Evolutionary conservation across 2,329 filamentous ascomycete genomes (phyloP).

Genomic region (Mollisiaceae sp.): DNA sequence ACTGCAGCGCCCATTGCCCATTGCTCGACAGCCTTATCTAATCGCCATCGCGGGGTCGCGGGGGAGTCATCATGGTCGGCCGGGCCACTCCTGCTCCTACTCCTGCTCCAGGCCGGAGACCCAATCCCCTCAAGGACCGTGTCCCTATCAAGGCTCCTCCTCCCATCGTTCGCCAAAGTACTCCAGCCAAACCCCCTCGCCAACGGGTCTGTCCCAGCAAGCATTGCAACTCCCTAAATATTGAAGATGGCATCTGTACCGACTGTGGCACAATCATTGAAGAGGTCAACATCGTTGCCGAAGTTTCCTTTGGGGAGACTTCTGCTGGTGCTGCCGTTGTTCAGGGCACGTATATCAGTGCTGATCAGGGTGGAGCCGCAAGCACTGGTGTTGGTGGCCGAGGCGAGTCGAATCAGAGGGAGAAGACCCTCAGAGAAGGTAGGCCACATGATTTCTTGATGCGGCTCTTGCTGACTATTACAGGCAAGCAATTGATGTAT

Average conservation of each 20-base stretch:
- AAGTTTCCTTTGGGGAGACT: constrained; percentile 89
- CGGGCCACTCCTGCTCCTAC: background rate
- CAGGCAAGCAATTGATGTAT: constrained; percentile 58
- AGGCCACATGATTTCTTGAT: constrained; percentile 19
- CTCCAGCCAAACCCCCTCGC: constrained; percentile 20
- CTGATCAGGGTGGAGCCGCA: constrained; percentile 69
- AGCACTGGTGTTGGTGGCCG: constrained; percentile 65
- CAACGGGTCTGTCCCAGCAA: constrained; percentile 59
- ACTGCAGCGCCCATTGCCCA: background rate
- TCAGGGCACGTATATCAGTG: constrained; percentile 85
- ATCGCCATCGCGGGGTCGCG: background rate
- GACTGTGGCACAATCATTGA: constrained; percentile 85
- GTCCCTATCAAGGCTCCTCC: constrained; percentile 24
- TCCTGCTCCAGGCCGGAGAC: background rate
- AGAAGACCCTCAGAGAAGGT: constrained; percentile 61
- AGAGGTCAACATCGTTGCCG: constrained; percentile 87
- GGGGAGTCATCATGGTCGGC: constrained; percentile 8
- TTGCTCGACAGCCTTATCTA: background rate
- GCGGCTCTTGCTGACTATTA: constrained; percentile 37
- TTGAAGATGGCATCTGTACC: constrained; percentile 73
- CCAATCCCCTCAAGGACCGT: constrained; percentile 1
- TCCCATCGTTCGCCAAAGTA: constrained; percentile 30
- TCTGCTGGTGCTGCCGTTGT: constrained; percentile 86
- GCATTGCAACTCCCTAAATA: constrained; percentile 63
- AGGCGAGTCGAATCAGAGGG: constrained; percentile 61